Base-by-base conservation (phyloP, 2,329 filamentous ascomycete genomes). In the Botrytis medusae region DNA sequence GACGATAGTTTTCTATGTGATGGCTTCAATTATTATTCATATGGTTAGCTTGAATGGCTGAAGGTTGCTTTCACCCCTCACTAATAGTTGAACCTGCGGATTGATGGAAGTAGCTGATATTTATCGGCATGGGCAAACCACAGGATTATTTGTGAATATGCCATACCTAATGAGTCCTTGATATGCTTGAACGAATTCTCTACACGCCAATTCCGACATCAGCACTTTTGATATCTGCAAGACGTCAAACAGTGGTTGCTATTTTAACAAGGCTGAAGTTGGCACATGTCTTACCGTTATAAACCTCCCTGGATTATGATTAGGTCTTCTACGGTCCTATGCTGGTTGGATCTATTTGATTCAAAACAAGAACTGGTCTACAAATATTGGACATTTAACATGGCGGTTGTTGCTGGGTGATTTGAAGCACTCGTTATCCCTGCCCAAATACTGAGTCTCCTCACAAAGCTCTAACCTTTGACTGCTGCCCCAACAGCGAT, bases 91-190 rank as follows among this genome's bases (percentile, higher is more conserved):
- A 51, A 29, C 40, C 62, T 59, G 63, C 48, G 37, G 63, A 40
- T 59, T 68, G 46, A 68, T 51, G 51, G 71, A 48, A 60, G 37
- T 57, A 40, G 71, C 62, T 60, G 62, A 72, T 65, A 29, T 64
- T 54, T 60, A 48, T 68, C 48, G 48, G 29, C 54, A 68, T 54
- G 48, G 62, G 29, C 62, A 48, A 25, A 40, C 51, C 57, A 68
- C 37, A 68, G 71, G 71, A 60, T 72, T 40, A 72, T 57, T 68
- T 68, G 71, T 72, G 71, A 72, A 72, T 48, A 68, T 72, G 71
- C 71, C 71, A 72, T 72, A 60, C 62, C 62, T 61, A 68, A 59
- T 68, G 62, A 72, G 61, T 68, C 63, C 51, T 46, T 72, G 62
- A 72, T 51, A 59, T 72, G 51, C 62, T 72, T 72, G 71, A 72